phyloP scores from a whole-genome alignment of 257 asterid species.

The Plectranthus barbatus region DNA sequence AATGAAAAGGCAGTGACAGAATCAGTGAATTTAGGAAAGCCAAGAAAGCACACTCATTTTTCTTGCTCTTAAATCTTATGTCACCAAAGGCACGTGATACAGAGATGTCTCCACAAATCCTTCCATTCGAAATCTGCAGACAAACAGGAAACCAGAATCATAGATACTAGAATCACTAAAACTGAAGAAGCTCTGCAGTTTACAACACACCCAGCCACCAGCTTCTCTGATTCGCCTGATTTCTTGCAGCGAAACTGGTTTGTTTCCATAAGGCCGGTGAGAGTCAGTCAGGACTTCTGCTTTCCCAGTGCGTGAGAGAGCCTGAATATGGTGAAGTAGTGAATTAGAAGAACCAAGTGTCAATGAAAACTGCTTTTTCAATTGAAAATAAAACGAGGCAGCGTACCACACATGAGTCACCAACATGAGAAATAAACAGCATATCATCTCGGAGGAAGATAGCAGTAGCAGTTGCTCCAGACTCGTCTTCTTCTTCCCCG shows the following conservation, averaged over 20 bases:
- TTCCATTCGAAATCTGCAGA: slow-evolving; percentile 69
- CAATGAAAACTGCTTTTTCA: not conserved
- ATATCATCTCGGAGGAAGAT: slow-evolving; percentile 46
- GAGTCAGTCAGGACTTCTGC: slow-evolving; percentile 59
- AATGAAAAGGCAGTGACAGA: not conserved
- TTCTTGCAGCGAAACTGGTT: slow-evolving; percentile 55
- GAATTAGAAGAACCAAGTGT: not conserved
- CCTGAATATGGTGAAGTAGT: slow-evolving; percentile 29
- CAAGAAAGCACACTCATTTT: slow-evolving; percentile 46
- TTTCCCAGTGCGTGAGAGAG: slow-evolving; percentile 72
- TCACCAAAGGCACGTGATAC: slow-evolving; percentile 99
- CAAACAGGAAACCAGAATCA: slow-evolving; percentile 1
- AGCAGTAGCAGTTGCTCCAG: slow-evolving; percentile 93
- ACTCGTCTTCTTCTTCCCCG: slow-evolving; percentile 61
- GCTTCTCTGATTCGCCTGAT: slow-evolving; percentile 75
- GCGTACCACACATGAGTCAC: slow-evolving; percentile 85
- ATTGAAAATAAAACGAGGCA: not conserved
- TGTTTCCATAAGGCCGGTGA: slow-evolving; percentile 89
- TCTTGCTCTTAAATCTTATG: slow-evolving; percentile 74
- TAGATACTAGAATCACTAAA: not conserved
- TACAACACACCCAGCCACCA: slow-evolving; percentile 91
- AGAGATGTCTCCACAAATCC: slow-evolving; percentile 91
- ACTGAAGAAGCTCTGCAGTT: not conserved
- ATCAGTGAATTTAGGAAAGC: slow-evolving; percentile 1
- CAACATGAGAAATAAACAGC: slow-evolving; percentile 69